A percentile compares a stretch with the other conserved stretches of the same genome.
These are phyloP conservation scores for Flaveria floridana DNA, from an alignment of 140 eudicot species.

Conservation along the genomic window DNA sequence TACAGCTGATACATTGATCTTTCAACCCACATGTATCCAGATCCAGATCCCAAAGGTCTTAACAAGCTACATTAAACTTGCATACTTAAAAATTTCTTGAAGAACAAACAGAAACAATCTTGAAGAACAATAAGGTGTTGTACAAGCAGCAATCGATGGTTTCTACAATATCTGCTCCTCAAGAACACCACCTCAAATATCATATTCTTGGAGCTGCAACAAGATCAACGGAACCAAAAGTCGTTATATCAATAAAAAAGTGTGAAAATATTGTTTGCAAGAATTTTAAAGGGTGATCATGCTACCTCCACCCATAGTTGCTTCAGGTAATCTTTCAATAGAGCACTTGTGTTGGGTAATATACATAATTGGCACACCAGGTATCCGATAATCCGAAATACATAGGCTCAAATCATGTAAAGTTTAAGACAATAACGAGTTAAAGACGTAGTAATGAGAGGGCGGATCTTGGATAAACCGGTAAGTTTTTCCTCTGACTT, in stretches of 20 bases:
- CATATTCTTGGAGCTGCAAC: conserved; percentile 61
- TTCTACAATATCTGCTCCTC: neutral
- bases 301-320: conserved; percentile 99
- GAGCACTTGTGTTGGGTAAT: conserved; percentile 84
- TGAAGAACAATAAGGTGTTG: neutral
- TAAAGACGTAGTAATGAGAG: conserved; percentile 31
- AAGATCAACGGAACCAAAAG: conserved; percentile 13
- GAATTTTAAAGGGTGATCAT: conserved; percentile 12
- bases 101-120: neutral
- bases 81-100: too few relatives aligned
- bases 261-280: neutral
- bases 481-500: too few relatives aligned
- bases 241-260: neutral
- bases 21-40: too few relatives aligned
- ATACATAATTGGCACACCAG: conserved; percentile 92
- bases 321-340: conserved; percentile 93
- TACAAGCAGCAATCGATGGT: neutral
- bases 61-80: neutral
- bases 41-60: neutral
- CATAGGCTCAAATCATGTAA: neutral
- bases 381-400: conserved; percentile 48
- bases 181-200: conserved; percentile 1
- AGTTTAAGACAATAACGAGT: neutral
- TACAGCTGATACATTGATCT: too few relatives aligned
- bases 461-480: too few relatives aligned